A percentile compares a stretch with the other conserved stretches of the same genome.
Evolutionary conservation across 2,329 filamentous ascomycete genomes (phyloP).

Genomic region (Diaporthe sp.): DNA sequence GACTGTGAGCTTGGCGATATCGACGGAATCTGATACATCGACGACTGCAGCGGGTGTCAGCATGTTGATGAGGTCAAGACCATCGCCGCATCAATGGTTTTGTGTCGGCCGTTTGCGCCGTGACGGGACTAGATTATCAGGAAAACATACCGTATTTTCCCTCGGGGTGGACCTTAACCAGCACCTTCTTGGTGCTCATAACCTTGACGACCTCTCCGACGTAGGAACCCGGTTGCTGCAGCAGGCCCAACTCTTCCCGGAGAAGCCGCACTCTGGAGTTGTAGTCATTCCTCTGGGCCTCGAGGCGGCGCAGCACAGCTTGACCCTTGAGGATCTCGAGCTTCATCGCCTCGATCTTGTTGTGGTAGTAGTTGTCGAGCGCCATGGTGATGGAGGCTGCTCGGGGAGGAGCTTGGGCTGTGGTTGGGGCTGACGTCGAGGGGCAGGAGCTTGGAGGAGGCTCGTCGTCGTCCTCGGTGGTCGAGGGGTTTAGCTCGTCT

Average conservation of each 20-base stretch:
- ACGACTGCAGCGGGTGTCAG: constrained; percentile 76
- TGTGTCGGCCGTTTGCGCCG: neutral
- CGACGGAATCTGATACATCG: constrained; percentile 93
- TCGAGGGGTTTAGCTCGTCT: neutral
- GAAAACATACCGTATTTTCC: constrained; percentile 92
- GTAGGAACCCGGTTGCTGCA: constrained; percentile 98
- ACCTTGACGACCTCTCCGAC: constrained; percentile 99
- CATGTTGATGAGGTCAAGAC: neutral
- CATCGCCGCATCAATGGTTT: neutral
- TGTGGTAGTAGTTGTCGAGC: constrained; percentile 99
- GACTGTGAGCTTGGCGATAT: constrained; percentile 94
- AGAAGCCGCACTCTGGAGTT: constrained; percentile 97
- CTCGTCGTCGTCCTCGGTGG: constrained; percentile 13
- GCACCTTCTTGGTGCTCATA: constrained; percentile 99
- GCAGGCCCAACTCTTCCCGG: constrained; percentile 92
- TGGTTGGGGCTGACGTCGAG: constrained; percentile 37
- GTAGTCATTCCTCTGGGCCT: constrained; percentile 99
- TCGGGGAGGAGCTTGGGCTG: constrained; percentile 29
- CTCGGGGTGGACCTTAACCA: constrained; percentile 99
- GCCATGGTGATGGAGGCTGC: constrained; percentile 77
- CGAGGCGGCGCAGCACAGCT: constrained; percentile 91
- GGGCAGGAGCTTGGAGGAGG: neutral
- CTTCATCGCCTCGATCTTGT: constrained; percentile 99
- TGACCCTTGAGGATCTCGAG: constrained; percentile 99
- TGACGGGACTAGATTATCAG: neutral